phyloP scores from a whole-genome alignment of 106 monocot species.

The Agapanthus africanus region DNA sequence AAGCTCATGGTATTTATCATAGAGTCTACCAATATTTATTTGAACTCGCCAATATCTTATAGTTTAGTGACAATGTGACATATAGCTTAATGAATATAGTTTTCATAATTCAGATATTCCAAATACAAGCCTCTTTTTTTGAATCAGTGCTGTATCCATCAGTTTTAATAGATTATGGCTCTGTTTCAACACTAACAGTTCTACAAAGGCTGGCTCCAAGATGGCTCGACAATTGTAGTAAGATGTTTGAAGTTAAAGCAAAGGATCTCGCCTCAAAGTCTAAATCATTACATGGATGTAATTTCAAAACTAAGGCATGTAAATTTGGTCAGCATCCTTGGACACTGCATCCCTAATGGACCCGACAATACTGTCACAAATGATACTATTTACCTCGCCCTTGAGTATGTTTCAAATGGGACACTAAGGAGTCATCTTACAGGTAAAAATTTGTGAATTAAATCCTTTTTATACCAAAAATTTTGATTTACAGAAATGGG shows the following conservation, averaged over 20 bases:
- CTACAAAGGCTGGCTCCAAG: conserved; percentile 58
- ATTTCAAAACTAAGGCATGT: conserved; percentile 74
- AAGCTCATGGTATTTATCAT: too few relatives aligned
- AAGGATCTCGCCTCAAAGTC: conserved; percentile 43
- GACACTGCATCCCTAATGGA: conserved; percentile 50
- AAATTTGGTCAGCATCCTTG: conserved; percentile 81
- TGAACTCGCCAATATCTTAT: too few relatives aligned
- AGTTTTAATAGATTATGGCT: too few relatives aligned
- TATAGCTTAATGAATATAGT: too few relatives aligned
- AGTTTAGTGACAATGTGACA: too few relatives aligned
- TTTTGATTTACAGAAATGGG: too few relatives aligned
- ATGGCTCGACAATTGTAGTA: conserved; percentile 53
- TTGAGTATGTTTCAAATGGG: conserved; percentile 65
- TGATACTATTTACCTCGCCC: conserved; percentile 36
- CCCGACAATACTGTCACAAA: conserved; percentile 23
- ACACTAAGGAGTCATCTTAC: conserved; percentile 82
- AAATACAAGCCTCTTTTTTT: too few relatives aligned
- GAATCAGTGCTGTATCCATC: too few relatives aligned
- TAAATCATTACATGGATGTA: conserved; percentile 53
- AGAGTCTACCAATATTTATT: too few relatives aligned
- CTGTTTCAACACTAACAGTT: conserved; percentile 24
- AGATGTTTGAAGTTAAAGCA: conserved; percentile 72
- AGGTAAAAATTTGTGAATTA: conserved; percentile 22
- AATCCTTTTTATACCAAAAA: not conserved
- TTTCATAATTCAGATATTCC: too few relatives aligned